phyloP scores from a whole-genome alignment of 306 rosid genomes.

The Carpinus fangiana region DNA sequence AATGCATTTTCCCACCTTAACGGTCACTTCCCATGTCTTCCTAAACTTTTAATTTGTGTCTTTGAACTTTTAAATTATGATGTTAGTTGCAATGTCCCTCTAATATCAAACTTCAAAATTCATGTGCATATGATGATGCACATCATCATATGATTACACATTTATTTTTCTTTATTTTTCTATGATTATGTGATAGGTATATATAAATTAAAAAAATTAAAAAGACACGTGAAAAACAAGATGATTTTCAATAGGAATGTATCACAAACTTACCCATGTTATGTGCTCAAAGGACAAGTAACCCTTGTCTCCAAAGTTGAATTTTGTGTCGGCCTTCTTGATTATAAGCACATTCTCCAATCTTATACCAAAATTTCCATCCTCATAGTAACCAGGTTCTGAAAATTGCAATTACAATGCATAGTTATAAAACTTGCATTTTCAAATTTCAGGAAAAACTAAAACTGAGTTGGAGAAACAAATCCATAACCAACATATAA shows the following conservation, averaged over 20 bases:
- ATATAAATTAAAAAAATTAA: not conserved
- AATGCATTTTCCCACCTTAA: not conserved
- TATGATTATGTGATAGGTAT: no score
- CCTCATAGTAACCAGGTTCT: constrained; percentile 99
- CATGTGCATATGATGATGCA: no score
- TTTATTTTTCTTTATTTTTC: no score
- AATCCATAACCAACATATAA: not conserved
- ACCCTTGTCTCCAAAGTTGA: constrained; percentile 88
- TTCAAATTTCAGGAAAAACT: constrained; percentile 8
- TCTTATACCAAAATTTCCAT: constrained; percentile 88
- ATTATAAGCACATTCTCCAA: constrained; percentile 95
- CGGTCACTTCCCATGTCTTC: not conserved
- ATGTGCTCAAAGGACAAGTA: constrained; percentile 91
- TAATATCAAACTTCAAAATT: no score
- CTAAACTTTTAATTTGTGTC: no score
- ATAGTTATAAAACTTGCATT: constrained; percentile 5
- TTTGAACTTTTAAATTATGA: no score
- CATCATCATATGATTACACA: no score
- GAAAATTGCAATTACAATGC: constrained; percentile 31
- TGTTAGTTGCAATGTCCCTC: no score
- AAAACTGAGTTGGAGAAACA: constrained; percentile 13
- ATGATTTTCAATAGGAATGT: not conserved
- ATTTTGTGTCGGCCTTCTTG: constrained; percentile 76
- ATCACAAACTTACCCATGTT: constrained; percentile 69
- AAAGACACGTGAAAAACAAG: not conserved